Conservation (phyloP, 2,329 filamentous ascomycete genomes). For the Diplodia seriata region DNA sequence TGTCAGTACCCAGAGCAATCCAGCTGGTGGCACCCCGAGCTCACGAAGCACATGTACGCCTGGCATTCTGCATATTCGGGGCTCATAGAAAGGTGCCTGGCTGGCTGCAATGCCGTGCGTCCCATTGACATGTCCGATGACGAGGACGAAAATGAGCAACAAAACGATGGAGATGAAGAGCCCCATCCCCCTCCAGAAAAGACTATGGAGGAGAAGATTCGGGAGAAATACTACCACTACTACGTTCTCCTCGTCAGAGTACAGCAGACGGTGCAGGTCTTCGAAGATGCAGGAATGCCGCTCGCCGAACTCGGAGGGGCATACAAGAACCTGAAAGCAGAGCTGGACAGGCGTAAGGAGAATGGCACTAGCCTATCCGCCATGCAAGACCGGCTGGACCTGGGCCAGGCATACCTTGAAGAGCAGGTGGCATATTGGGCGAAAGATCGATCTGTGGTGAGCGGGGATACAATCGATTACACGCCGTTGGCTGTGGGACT, state of each 20-base stretch:
- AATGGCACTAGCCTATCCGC: background rate
- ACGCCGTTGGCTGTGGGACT: background rate
- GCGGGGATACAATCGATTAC: background rate
- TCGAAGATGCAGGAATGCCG: background rate
- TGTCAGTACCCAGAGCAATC: background rate
- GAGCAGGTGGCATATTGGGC: background rate
- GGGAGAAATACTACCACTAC: background rate
- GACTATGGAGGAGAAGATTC: background rate
- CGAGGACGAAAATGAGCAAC: background rate
- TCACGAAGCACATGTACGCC: background rate
- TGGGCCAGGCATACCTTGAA: background rate
- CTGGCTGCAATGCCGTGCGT: background rate
- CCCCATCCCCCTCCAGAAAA: background rate
- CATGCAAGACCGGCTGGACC: constrained; percentile 1
- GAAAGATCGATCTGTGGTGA: background rate
- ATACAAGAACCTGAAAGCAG: background rate
- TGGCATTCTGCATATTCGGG: background rate
- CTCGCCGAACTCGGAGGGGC: constrained; percentile 11
- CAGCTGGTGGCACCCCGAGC: background rate
- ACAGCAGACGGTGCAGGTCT: background rate
- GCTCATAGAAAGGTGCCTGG: background rate
- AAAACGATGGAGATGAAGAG: background rate
- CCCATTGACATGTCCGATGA: background rate
- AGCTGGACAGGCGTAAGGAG: background rate
- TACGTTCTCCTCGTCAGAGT: constrained; percentile 17